Evolutionary conservation across 2,329 filamentous ascomycete species (phyloP).

Genomic region (Fusarium brevicatenulatum): DNA sequence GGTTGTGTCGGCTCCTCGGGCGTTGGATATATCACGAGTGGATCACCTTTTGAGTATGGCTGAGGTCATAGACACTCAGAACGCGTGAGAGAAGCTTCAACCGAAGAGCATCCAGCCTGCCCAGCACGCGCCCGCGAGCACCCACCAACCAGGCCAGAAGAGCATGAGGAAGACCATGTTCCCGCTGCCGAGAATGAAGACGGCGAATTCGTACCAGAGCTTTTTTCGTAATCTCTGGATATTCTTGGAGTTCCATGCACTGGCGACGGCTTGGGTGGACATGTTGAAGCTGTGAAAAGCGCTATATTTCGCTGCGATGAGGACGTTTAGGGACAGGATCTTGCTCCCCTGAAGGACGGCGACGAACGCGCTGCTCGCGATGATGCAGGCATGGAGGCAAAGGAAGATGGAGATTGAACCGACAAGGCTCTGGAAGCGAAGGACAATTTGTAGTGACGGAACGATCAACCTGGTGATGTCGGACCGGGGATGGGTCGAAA

Average conservation of each 20-base stretch:
- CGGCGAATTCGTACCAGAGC: constrained; percentile 62
- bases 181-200: constrained; percentile 61
- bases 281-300: constrained; percentile 45
- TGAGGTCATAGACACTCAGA: constrained; percentile 8
- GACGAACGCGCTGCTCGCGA: constrained; percentile 44
- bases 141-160: constrained; percentile 68
- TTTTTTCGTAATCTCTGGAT: constrained; percentile 55
- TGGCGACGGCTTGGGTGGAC: constrained; percentile 43
- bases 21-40: constrained; percentile 13
- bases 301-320: constrained; percentile 45
- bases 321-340: constrained; percentile 42
- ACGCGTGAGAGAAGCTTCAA: constrained; percentile 42
- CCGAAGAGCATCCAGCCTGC: constrained; percentile 49
- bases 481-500: constrained; percentile 45
- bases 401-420: constrained; percentile 46
- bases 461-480: constrained; percentile 47
- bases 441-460: constrained; percentile 49
- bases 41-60: constrained; percentile 20
- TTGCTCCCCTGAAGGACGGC: constrained; percentile 39
- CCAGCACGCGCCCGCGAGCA: constrained; percentile 54
- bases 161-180: constrained; percentile 61
- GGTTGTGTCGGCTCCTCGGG: constrained; percentile 2
- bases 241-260: constrained; percentile 53
- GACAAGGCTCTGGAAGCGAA: constrained; percentile 51
- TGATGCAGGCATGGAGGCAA: constrained; percentile 46